Percentiles rank a stretch among this genome's conserved stretches.
Conservation (phyloP, 1,139 yeast species). For the Candida freyschussii region DNA sequence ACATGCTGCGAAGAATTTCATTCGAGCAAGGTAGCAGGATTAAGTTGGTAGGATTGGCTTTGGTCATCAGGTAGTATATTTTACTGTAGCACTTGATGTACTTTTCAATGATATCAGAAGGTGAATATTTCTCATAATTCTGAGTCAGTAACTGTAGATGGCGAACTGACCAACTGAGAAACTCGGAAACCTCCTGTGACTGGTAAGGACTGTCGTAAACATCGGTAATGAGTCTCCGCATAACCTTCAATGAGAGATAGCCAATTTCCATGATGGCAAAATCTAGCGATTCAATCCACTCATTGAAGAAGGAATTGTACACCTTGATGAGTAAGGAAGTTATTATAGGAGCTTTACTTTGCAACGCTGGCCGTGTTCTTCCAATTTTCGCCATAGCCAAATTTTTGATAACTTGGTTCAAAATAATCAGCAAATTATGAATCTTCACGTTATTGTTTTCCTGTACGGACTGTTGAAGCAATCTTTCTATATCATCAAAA, state of each 20-base stretch:
- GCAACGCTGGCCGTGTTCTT: slow-evolving; percentile 73
- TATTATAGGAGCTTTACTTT: slow-evolving; percentile 59
- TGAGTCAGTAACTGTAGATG: slow-evolving; percentile 57
- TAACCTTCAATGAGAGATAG: slow-evolving; percentile 67
- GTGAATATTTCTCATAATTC: slow-evolving; percentile 47
- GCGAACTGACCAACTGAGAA: slow-evolving; percentile 50
- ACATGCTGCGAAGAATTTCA: slow-evolving; percentile 52
- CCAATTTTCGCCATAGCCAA: slow-evolving; percentile 79
- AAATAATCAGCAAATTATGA: slow-evolving; percentile 58
- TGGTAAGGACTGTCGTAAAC: slow-evolving; percentile 69
- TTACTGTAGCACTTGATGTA: slow-evolving; percentile 75
- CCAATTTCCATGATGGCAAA: slow-evolving; percentile 55
- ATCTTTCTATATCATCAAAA: slow-evolving; percentile 56
- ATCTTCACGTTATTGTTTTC: slow-evolving; percentile 45
- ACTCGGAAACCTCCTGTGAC: slow-evolving; percentile 45
- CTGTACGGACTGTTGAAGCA: slow-evolving; percentile 39
- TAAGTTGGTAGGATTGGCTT: slow-evolving; percentile 64
- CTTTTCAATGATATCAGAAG: slow-evolving; percentile 58
- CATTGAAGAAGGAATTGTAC: slow-evolving; percentile 54
- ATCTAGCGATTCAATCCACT: slow-evolving; percentile 45
- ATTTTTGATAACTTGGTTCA: slow-evolving; percentile 74
- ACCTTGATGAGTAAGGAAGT: slow-evolving; percentile 55
- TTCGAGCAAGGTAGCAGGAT: slow-evolving; percentile 62
- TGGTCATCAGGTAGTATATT: slow-evolving; percentile 54
- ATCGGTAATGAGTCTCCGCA: slow-evolving; percentile 70